Percentiles rank a stretch among this genome's conserved stretches.
Conservation (phyloP, 768 basidiomycete species). For the Suillus fuscotomentosus region DNA sequence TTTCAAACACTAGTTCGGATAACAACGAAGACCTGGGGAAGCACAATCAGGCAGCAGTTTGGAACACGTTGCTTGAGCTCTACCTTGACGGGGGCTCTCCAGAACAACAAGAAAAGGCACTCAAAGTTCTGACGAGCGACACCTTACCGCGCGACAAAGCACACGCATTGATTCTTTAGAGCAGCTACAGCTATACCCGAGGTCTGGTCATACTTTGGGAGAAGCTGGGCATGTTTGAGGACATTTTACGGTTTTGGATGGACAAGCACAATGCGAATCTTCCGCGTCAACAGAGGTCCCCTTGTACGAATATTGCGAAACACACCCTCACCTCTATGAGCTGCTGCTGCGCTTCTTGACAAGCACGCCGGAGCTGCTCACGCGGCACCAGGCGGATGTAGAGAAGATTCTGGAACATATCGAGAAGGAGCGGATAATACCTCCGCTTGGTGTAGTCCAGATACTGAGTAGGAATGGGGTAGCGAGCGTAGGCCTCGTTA, state of each 20-base stretch:
- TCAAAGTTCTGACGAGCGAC: slow-evolving; percentile 62
- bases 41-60: slow-evolving; percentile 78
- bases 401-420: slow-evolving; percentile 70
- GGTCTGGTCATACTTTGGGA: slow-evolving; percentile 93
- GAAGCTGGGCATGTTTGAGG: slow-evolving; percentile 94
- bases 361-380: slow-evolving; percentile 69
- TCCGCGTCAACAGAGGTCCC: slow-evolving; percentile 47
- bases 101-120: slow-evolving; percentile 53
- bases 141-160: slow-evolving; percentile 78
- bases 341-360: slow-evolving; percentile 90
- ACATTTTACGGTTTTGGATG: slow-evolving; percentile 92
- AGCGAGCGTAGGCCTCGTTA: slow-evolving; percentile 88
- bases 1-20: slow-evolving; percentile 12
- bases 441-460: slow-evolving; percentile 87
- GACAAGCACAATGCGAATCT: slow-evolving; percentile 46
- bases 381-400: slow-evolving; percentile 70
- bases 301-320: slow-evolving; percentile 72
- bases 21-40: slow-evolving; percentile 52
- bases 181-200: slow-evolving; percentile 73
- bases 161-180: slow-evolving; percentile 92
- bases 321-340: slow-evolving; percentile 76
- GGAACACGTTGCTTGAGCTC: slow-evolving; percentile 94
- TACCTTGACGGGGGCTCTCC: slow-evolving; percentile 57
- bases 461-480: slow-evolving; percentile 86
- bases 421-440: slow-evolving; percentile 79